Evolutionary conservation across 495 filamentous ascomycete species (phyloP), one percentile per base, ranked within the genome.

Genomic region (Aspergillus funiculosus): DNA sequence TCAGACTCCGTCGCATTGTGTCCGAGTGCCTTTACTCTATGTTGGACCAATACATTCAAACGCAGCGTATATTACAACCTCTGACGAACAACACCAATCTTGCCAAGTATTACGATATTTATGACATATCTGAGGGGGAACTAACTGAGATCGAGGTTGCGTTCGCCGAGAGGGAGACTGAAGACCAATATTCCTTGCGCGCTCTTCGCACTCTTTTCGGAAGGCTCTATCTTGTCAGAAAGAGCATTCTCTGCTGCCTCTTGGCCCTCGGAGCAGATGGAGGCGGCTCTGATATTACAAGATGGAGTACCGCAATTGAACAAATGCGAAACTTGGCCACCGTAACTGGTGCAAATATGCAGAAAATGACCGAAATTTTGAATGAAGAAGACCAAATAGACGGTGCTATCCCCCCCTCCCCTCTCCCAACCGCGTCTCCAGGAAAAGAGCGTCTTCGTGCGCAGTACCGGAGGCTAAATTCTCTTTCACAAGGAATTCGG

Each of bases 71-170:
- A 6, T 64, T 96, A 21, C 82, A 82, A 56, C 79, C 77, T 5
- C 77, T 94, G 25, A 79, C 87, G 1, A 81, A 89, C 57, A 76
- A 83, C 51, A 70, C 81, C 35, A 85, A 95, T 54, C 69, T 95
- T 10, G 90, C 89, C 37, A 92, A 87, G 66, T 95, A 89, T 59
- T 81, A 86, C 48, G 89, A 95, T 54, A 83, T 95, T 26, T 95
- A 95, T 53, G 89, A 97, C 55, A 82, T 97, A 47, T 87, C 78
- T 42, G 74, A 83, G 35, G 78, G 79, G 24, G 90, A 97, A 53
- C 73, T 90, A 10, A 72, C 75, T 36, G 83, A 86, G 43, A 79
- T 82, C 3, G 71, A 80, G 44, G 61, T 75, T 17, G 78, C 78
- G 2, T 78, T 82, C 32, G 64, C 74, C 1, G 77, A 84, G 21